Evolutionary conservation across 2,329 filamentous ascomycete genomes (phyloP), one percentile per base, ranked within the genome.

Genomic region (Didymella glomerata): DNA sequence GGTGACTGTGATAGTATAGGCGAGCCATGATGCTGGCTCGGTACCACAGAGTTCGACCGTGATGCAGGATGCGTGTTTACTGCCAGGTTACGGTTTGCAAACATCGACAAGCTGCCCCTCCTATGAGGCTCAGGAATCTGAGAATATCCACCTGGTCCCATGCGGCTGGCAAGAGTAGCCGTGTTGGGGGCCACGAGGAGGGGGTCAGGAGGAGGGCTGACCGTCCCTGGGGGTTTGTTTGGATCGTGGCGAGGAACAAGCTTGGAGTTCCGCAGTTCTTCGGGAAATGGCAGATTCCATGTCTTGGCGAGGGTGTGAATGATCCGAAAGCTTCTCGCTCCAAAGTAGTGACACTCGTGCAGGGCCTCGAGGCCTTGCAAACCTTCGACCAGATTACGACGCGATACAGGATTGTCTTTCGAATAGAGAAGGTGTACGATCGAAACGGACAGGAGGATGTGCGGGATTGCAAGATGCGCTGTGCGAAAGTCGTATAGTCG

Each of bases 361-460:
- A 81, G 69, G 16, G 77, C 76, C 34, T 80, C 74, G 4, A 82
- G 64, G 25, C 77, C 79, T 49, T 76, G 69, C n/a, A 82, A 64
- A 8, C 74, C 75, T 61, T 81, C 78, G 8, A 76, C 72, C 2
- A 82, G 73, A 51, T 81, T 75, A 7, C 68, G 57, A 16, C 72
- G 70, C 9, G 77, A 77, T 3, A 69, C 63, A 32, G 72, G 64
- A 14, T 75, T 75, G 11, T 73, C 68, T 22, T 77, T 77, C 1
- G 81, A 77, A 53, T 81, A 80, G 27, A 81, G 69, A 8, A 83
- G 73, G 54, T 82, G 80, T 30, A 82, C 79, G 20, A 79, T 78
- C 56, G 72, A 73, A 28, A 77, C 72, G 3, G 80, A 79, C 8
- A 82, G 70, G 2, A 82, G 63, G 30, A 80, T 70, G 46, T 78